Percentiles rank a stretch among this genome's conserved stretches.
These are phyloP conservation scores for Gossypium longicalyx DNA, from an alignment of 345 rosid genomes.

Conservation along the genomic window DNA sequence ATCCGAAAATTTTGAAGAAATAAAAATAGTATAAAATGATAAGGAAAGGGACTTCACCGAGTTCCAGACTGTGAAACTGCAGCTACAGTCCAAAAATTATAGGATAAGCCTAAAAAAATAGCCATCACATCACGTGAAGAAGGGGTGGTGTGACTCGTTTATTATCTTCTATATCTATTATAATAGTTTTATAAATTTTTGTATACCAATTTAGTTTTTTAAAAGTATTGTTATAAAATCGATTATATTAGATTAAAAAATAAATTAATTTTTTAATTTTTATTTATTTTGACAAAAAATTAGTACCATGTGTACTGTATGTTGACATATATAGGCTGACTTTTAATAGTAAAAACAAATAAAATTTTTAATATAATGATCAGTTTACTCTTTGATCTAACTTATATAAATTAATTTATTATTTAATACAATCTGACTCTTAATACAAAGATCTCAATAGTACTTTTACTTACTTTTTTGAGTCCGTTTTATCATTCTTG, in stretches of 20 bases:
- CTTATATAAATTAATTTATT: rapidly evolving
- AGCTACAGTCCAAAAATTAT: neutral
- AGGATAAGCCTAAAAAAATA: neutral
- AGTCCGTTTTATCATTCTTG: too few relatives aligned
- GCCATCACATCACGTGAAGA: constrained; percentile 4
- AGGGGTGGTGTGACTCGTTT: neutral
- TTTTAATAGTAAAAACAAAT: too few relatives aligned
- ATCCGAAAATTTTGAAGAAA: too few relatives aligned
- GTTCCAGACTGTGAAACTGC: neutral
- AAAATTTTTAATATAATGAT: too few relatives aligned
- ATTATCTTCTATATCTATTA: neutral
- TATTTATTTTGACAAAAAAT: too few relatives aligned
- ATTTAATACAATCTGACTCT: rapidly evolving
- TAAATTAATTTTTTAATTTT: too few relatives aligned
- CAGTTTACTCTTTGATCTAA: rapidly evolving
- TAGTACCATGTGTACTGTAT: rapidly evolving
- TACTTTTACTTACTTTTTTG: too few relatives aligned
- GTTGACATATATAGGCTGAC: rapidly evolving
- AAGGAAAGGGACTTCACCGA: neutral
- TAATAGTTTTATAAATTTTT: neutral
- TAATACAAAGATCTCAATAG: too few relatives aligned
- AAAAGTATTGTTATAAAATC: too few relatives aligned
- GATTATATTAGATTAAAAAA: too few relatives aligned
- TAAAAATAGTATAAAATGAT: too few relatives aligned
- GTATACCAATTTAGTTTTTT: too few relatives aligned